Base-by-base conservation (phyloP, 2,329 filamentous ascomycete genomes). In the Penicillium sclerotigenum region DNA sequence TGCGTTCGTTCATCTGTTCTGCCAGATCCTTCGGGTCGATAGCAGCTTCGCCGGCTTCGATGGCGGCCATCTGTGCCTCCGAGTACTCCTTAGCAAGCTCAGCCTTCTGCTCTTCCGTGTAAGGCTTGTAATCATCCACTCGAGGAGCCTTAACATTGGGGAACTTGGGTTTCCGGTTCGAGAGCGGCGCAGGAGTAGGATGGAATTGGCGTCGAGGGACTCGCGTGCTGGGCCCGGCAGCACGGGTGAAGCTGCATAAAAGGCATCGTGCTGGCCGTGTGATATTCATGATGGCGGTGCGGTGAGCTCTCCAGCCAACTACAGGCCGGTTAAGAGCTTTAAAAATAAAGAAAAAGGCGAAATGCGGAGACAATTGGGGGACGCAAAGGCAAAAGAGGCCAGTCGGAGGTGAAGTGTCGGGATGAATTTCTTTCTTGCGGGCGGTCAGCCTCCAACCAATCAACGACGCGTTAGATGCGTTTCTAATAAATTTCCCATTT, bases 11-110 rank as follows among this genome's bases (percentile, higher is more conserved):
- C 62, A 87, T 89, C 75, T 94, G 88, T 33, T 84, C 80, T 40
- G 87, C 80, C 70, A 97, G 71, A 73, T 97, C 90, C 62, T 85
- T 80, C 10, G 87, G 78, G 69, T 88, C 82, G 71, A 97, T 86
- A 63, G 88, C 85, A 59, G 82, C 78, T 75, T 97, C 92, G 66
- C 88, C 91, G 46, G 89, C 88, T 75, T 89, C 81, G 70, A 97
- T 85, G 55, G 91, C 90, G 54, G 84, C 85, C 65, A 95, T 80
- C 77, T 97, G 93, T 71, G 88, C 85, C 16, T 87, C 81, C 0
- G 90, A 89, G 79, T 96, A 97, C 65, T 83, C 83, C 68, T 84
- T 76, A 56, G 75, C 75, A 56, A 96, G 80, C 20, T 75, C 68
- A 57, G 81, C 80, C 68, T 84, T 83, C 69, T 94, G 87, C 61